These are phyloP conservation scores for Heliamphora ciliata DNA, from an alignment of 179 eudicot species.

Conservation along the genomic window DNA sequence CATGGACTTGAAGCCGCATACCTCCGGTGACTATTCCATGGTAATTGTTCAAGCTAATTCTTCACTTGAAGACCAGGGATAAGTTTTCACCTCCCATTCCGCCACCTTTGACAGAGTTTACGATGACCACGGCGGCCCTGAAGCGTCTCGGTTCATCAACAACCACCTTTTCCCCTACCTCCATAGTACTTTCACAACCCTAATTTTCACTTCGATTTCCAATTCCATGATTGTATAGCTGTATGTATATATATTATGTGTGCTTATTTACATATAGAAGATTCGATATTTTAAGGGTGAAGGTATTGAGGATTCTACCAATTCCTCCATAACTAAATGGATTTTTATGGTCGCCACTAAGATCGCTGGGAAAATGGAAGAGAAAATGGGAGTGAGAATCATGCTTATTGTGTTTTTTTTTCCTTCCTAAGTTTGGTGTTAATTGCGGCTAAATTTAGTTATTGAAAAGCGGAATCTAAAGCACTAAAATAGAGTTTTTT, in stretches of 20 bases:
- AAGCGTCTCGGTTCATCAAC: constrained; percentile 47
- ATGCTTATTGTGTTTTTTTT: too few species aligned
- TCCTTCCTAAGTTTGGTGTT: too few species aligned
- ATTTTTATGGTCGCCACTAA: not conserved
- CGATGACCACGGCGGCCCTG: constrained; percentile 18
- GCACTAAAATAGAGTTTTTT: too few species aligned
- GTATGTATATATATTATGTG: not conserved
- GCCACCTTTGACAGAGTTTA: constrained; percentile 49
- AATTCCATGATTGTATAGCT: not conserved
- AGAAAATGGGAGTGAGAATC: not conserved
- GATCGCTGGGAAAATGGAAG: not conserved
- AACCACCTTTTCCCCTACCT: constrained; percentile 39
- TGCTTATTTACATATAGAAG: not conserved
- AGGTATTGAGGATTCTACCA: not conserved
- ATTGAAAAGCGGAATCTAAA: too few species aligned
- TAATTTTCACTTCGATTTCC: not conserved
- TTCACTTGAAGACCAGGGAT: constrained; percentile 46
- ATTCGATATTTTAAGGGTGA: not conserved
- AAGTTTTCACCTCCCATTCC: constrained; percentile 45
- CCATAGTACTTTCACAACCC: constrained; percentile 25
- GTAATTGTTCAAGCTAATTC: constrained; percentile 16
- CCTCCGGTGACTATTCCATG: constrained; percentile 53
- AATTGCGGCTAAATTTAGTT: too few species aligned
- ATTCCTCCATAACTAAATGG: too few species aligned
- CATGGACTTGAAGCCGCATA: constrained; percentile 31